Base-by-base conservation (phyloP, 371 early-diverging fungal genomes). In the Dinochytrium kinnereticum region DNA sequence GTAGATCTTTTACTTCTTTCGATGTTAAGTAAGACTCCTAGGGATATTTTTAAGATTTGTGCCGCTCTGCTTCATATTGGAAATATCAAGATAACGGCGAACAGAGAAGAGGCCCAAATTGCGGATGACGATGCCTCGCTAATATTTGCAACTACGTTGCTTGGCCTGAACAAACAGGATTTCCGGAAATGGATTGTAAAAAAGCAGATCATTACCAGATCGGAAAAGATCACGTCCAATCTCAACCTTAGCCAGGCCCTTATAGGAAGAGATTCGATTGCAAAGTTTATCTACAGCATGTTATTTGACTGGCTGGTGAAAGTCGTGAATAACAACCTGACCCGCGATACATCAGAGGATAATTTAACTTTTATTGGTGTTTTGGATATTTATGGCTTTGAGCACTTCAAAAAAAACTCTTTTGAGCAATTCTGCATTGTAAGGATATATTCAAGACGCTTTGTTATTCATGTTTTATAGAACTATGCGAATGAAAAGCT, bases 291-390 rank as follows among this genome's bases (percentile, higher is more conserved):
- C 70, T 98, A 98, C 83, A 90, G 93, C 15, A 90, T 90, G 72
- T 84, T 98, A 70, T 98, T 98, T 74, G 96, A 96, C 78, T 97
- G 96, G 95, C 81, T 97, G 15, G 95, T 98, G 61, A 87, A 87
- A 70, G 84, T 91, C 13, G 90, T 96, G 78, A 97, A 97, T 81
- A 84, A 83, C 28, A 92, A 92, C 79, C 82, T 97, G 55, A 86
- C 88, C n/a, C 86, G 88, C 53, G 89, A 89, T n/a, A 89, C 86
- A 7, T 21, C 72, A 19, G 59, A 28, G 7, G 44, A 38, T 17
- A 28, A 40, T 2, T 59, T 70, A 19, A 57, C 57, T 44, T 39
- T 75, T 44, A 86, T 87, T 59, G 83, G 84, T 66, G 84, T 90
- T 37, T 76, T 90, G 40, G 91, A 91, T 80, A 90, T 91, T 77